A percentile compares a stretch with the other conserved stretches of the same genome.
Conservation (phyloP, 2,329 filamentous ascomycete species). For the Aspergillus sp. region DNA sequence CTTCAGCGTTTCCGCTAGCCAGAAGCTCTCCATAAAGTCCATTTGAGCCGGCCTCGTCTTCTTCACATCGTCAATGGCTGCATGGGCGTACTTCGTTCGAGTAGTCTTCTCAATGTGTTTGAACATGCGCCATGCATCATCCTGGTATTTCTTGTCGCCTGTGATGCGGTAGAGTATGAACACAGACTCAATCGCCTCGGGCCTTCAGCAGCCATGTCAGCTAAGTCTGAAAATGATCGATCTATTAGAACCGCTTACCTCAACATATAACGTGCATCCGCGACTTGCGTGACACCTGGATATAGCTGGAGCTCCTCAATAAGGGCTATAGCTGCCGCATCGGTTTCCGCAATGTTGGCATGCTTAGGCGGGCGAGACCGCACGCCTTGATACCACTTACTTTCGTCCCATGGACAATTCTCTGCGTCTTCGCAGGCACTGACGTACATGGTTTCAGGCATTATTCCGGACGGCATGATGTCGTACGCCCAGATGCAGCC, state of each 20-base stretch:
- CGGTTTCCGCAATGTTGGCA: slow-evolving; percentile 19
- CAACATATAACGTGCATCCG: slow-evolving; percentile 31
- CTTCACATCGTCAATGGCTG: slow-evolving; percentile 45
- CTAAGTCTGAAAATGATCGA: background rate
- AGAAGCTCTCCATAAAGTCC: slow-evolving; percentile 48
- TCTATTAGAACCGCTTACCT: slow-evolving; percentile 20
- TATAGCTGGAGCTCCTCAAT: slow-evolving; percentile 24
- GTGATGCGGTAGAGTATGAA: slow-evolving; percentile 62
- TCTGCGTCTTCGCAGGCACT: slow-evolving; percentile 48
- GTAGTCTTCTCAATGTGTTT: slow-evolving; percentile 45
- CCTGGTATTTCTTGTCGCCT: slow-evolving; percentile 49
- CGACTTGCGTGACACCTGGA: slow-evolving; percentile 28
- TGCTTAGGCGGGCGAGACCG: slow-evolving; percentile 17
- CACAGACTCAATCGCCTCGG: slow-evolving; percentile 62
- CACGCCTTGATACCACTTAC: slow-evolving; percentile 34
- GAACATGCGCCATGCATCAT: slow-evolving; percentile 53
- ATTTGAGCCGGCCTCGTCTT: slow-evolving; percentile 24
- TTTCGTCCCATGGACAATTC: slow-evolving; percentile 55
- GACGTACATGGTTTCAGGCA: slow-evolving; percentile 60
- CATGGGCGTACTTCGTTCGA: slow-evolving; percentile 45
- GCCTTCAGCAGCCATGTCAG: slow-evolving; percentile 26
- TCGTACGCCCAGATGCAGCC: slow-evolving; percentile 64
- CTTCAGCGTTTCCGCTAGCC: slow-evolving; percentile 47
- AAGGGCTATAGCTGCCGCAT: slow-evolving; percentile 18
- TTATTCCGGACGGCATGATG: slow-evolving; percentile 57